Percentiles rank a stretch among this genome's conserved stretches.
These are phyloP conservation scores for Penicillium sp. DNA, from an alignment of 2,329 filamentous ascomycete genomes.

Conservation along the genomic window DNA sequence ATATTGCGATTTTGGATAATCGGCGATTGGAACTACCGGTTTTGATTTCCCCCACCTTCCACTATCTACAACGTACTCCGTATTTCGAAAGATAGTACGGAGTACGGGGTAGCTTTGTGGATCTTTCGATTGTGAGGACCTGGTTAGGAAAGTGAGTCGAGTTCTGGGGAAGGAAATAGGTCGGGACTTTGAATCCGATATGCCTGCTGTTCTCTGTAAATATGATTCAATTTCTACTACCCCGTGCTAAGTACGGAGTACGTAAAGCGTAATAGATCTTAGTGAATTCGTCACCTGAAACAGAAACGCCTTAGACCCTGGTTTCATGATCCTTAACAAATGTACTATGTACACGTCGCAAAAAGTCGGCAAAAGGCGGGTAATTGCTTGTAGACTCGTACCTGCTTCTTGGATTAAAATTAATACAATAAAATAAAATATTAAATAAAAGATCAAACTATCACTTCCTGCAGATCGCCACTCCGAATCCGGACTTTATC, in stretches of 20 bases:
- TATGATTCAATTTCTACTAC: background rate
- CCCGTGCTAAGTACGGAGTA: background rate
- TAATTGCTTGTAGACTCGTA: conserved; percentile 10
- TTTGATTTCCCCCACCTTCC: background rate
- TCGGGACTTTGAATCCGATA: conserved; percentile 14
- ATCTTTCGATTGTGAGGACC: background rate
- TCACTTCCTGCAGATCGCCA: conserved; percentile 14
- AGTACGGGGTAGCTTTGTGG: background rate
- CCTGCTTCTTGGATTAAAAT: background rate
- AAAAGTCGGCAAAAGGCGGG: conserved; percentile 24
- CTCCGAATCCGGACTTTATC: conserved; percentile 22
- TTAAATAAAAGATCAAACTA: background rate
- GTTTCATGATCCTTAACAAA: conserved; percentile 1
- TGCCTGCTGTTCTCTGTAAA: background rate
- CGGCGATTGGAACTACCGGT: background rate
- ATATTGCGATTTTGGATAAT: background rate
- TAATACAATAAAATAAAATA: background rate
- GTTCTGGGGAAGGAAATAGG: background rate
- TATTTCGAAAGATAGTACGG: background rate
- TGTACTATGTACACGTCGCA: background rate
- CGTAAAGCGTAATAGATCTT: background rate
- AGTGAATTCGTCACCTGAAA: conserved; percentile 15
- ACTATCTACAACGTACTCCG: background rate
- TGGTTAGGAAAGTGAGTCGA: conserved; percentile 15
- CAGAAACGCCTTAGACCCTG: conserved; percentile 5